Evolutionary conservation across 129 eudicot genomes (phyloP).

Genomic region (Sambucus nigra): DNA sequence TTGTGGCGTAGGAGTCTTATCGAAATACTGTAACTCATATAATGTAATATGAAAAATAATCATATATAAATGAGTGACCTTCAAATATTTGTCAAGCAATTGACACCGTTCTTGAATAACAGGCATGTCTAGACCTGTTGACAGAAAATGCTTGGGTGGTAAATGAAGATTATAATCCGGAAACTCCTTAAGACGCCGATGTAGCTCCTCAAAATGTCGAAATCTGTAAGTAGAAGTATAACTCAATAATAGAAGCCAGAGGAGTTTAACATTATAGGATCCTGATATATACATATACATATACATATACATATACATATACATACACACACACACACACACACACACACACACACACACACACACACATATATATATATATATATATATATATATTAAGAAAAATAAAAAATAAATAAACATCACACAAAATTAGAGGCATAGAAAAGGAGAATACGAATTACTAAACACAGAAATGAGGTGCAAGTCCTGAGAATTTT

Average conservation of each 20-base stretch:
- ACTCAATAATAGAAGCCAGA: not conserved
- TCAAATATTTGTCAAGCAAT: conserved; percentile 82
- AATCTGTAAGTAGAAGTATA: conserved; percentile 39
- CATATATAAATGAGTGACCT: conserved; percentile 34
- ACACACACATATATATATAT: too few species aligned
- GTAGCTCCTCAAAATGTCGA: conserved; percentile 96
- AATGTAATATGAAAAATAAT: not conserved
- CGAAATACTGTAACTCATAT: not conserved
- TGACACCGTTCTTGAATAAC: conserved; percentile 86
- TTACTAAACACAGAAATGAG: conserved; percentile 5
- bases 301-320: too few species aligned
- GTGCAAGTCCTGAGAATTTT: not conserved
- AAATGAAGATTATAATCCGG: conserved; percentile 91
- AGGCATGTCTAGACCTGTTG: conserved; percentile 83
- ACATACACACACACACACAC: too few species aligned
- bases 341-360: too few species aligned
- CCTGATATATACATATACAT: too few species aligned
- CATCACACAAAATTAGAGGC: not conserved
- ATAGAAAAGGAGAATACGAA: conserved; percentile 1
- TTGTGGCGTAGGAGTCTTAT: not conserved
- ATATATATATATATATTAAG: too few species aligned
- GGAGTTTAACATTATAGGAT: not conserved
- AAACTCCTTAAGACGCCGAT: conserved; percentile 89
- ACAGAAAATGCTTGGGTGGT: conserved; percentile 96
- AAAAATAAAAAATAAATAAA: too few species aligned